Evolutionary conservation across 768 basidiomycete genomes (phyloP).

Genomic region (Lentinula boryana): DNA sequence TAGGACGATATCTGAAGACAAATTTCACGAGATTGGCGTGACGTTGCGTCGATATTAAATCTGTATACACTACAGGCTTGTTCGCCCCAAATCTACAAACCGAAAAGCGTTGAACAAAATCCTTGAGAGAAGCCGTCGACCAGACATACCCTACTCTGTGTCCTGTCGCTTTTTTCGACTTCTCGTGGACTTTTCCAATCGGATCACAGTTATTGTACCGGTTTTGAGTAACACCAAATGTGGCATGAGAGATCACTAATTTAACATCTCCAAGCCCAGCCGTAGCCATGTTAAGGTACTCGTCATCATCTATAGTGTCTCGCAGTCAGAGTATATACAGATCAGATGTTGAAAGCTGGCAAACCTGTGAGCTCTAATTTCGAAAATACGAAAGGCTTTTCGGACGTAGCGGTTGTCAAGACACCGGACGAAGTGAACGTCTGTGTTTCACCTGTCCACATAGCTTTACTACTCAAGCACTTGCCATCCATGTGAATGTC

Average conservation of each 20-base stretch:
- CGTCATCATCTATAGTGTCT: not conserved
- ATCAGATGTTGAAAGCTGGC: not conserved
- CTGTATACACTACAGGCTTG: not conserved
- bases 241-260: not conserved
- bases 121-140: not conserved
- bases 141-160: not conserved
- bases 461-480: not conserved
- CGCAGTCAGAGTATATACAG: not conserved
- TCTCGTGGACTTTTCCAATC: not conserved
- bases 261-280: not conserved
- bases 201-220: not conserved
- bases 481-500: not conserved
- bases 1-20: not conserved
- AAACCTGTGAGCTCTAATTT: not conserved
- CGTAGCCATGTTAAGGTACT: not conserved
- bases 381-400: not conserved
- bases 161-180: not conserved
- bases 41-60: no score
- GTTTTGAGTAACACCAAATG: not conserved
- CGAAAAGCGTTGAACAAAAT: not conserved
- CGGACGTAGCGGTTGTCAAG: not conserved
- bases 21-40: not conserved
- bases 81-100: not conserved
- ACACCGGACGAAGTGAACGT: not conserved
- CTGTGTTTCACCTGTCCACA: not conserved